Base-by-base conservation (phyloP, 2,329 filamentous ascomycete genomes). In the Zymoseptoria brevis region DNA sequence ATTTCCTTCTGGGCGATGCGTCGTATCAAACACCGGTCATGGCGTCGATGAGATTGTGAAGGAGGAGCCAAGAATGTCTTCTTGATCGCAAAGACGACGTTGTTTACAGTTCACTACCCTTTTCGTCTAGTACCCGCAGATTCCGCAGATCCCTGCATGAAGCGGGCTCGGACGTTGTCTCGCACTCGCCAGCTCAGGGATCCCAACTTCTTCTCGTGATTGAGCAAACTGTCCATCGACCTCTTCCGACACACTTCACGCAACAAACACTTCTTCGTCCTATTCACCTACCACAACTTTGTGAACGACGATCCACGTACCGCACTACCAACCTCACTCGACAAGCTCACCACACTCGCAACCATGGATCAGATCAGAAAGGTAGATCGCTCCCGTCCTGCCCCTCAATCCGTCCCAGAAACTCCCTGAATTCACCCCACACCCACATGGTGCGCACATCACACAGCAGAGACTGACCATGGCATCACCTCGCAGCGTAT, bases 401-500 rank as follows among this genome's bases (percentile, higher is more conserved):
- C 66, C 65, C 67, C 67, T 67, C 66, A 66, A 53, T 64, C 59
- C 30, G 35, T 60, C 51, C 21, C 41, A 55, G 55, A 63, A 61
- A 62, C 57, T 61, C 53, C 60, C 61, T 45, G 35, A 45, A 1
- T 45, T 45, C 35, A 64, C 57, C 45, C 58, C 51, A 30, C 51
- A 50, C 26, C 53, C 48, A 55, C 54, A 59, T n/a, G 35, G 13
- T n/a, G 35, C 16, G 35, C 16, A 7, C 13, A 54, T 48, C 22
- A 16, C 41, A 35, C 57, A 54, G 50, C 54, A 59, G 21, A 45
- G 35, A 45, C 35, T 45, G 35, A 45, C 35, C 35, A 45, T 45
- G 35, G 35, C 13, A 16, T 45, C 35, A 45, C 22, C 13, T 22
- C 57, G 11, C 72, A 96, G 93, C 93, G 91, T 87, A 93, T 96